A percentile compares a stretch with the other conserved stretches of the same genome.
Conservation (phyloP, 2,329 filamentous ascomycete species). For the Microcera coccophila region DNA sequence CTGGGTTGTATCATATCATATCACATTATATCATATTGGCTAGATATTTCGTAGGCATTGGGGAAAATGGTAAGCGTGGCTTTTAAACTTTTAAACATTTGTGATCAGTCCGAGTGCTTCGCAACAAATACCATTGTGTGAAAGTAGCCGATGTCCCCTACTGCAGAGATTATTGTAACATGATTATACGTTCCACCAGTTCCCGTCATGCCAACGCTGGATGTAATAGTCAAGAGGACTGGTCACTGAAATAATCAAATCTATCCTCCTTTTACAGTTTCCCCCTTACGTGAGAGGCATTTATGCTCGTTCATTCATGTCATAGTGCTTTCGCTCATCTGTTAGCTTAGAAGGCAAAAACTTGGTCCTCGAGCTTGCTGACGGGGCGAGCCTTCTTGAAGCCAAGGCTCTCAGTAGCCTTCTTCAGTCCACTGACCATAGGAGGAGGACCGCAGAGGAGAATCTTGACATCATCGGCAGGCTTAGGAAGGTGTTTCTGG, state of each 20-base stretch:
- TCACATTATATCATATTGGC: too few relatives aligned
- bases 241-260: not conserved
- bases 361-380: conserved; percentile 96
- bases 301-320: not conserved
- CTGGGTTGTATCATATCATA: conserved; percentile 6
- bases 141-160: not conserved
- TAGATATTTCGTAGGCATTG: conserved; percentile 15
- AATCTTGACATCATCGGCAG: conserved; percentile 85
- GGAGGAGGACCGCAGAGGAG: conserved; percentile 92
- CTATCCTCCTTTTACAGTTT: not conserved
- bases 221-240: not conserved
- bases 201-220: conserved; percentile 1
- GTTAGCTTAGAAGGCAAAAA: conserved; percentile 76
- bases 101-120: too few relatives aligned
- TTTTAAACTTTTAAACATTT: conserved; percentile 7
- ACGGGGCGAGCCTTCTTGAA: conserved; percentile 91
- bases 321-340: not conserved
- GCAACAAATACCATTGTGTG: not conserved
- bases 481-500: conserved; percentile 74
- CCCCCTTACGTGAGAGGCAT: not conserved
- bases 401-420: conserved; percentile 81
- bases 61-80: conserved; percentile 22
- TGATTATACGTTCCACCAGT: not conserved
- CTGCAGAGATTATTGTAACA: not conserved
- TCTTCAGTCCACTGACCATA: conserved; percentile 97